phyloP scores from a whole-genome alignment of 2,329 filamentous ascomycete species.

The Apiospora marii region DNA sequence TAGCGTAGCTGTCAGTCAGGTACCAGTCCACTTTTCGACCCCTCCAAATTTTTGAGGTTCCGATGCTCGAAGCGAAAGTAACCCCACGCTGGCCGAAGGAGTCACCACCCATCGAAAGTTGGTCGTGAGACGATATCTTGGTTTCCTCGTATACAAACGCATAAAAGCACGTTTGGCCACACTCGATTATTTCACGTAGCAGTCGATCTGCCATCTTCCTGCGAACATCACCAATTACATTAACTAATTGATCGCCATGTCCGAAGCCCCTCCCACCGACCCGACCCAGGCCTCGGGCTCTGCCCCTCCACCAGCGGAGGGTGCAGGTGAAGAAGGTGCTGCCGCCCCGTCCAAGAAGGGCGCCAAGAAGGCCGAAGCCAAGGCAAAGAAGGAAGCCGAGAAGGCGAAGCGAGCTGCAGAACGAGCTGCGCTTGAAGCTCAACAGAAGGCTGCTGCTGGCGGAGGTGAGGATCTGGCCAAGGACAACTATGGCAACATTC shows the following conservation, averaged over 20 bases:
- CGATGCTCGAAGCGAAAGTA: slow-evolving; percentile 22
- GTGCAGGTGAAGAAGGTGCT: slow-evolving; percentile 28
- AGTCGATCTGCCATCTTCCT: neutral
- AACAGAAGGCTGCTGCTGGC: slow-evolving; percentile 70
- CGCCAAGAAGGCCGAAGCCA: slow-evolving; percentile 82
- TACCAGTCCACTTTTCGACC: slow-evolving; percentile 38
- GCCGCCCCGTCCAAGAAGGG: slow-evolving; percentile 72
- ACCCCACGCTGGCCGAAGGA: slow-evolving; percentile 32
- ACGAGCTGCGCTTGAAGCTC: slow-evolving; percentile 75
- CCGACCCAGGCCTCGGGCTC: slow-evolving; percentile 34
- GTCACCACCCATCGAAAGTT: slow-evolving; percentile 30
- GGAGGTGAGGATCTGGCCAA: slow-evolving; percentile 72
- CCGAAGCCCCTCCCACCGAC: slow-evolving; percentile 40
- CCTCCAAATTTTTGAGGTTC: slow-evolving; percentile 11
- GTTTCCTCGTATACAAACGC: slow-evolving; percentile 8
- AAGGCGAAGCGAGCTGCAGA: slow-evolving; percentile 79
- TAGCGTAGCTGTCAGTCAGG: slow-evolving; percentile 24
- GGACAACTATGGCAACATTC: slow-evolving; percentile 81
- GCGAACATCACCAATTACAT: neutral
- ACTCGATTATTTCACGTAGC: neutral
- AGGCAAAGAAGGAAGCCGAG: slow-evolving; percentile 87
- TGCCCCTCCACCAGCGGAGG: slow-evolving; percentile 24
- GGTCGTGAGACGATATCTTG: slow-evolving; percentile 17
- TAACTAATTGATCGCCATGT: slow-evolving; percentile 37
- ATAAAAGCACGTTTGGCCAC: neutral